A percentile compares a stretch with the other conserved stretches of the same genome.
These are phyloP conservation scores for Bertia moriformis DNA, from an alignment of 2,329 filamentous ascomycete species.

Conservation along the genomic window DNA sequence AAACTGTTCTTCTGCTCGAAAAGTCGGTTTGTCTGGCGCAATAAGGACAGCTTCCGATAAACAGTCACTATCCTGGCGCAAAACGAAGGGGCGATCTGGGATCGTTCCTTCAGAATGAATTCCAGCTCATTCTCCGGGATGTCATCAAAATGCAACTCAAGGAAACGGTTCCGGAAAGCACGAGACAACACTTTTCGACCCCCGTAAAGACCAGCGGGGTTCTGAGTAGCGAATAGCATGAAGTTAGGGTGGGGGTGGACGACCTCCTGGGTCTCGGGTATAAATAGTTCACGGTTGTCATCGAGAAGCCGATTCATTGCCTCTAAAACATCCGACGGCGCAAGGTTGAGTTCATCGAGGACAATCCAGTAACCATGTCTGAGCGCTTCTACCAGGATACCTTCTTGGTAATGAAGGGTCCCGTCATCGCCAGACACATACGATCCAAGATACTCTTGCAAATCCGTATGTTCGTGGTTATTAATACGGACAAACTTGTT, in stretches of 20 bases:
- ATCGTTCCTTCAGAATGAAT: slow-evolving; percentile 76
- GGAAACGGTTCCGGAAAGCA: slow-evolving; percentile 89
- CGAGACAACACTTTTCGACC: slow-evolving; percentile 84
- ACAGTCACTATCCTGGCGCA: slow-evolving; percentile 82
- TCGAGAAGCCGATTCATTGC: slow-evolving; percentile 89
- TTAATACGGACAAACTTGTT: slow-evolving; percentile 98
- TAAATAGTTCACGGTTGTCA: slow-evolving; percentile 87
- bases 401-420: slow-evolving; percentile 80
- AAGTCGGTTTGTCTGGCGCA: slow-evolving; percentile 77
- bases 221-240: slow-evolving; percentile 96
- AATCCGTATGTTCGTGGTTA: slow-evolving; percentile 95
- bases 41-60: slow-evolving; percentile 78
- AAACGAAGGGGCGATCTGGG: slow-evolving; percentile 72
- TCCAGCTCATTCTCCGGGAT: slow-evolving; percentile 91
- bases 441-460: slow-evolving; percentile 93
- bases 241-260: slow-evolving; percentile 88
- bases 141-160: slow-evolving; percentile 95
- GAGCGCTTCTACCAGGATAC: slow-evolving; percentile 80
- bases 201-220: slow-evolving; percentile 87
- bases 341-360: slow-evolving; percentile 89
- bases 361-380: slow-evolving; percentile 95
- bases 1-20: slow-evolving; percentile 98
- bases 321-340: slow-evolving; percentile 91
- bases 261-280: slow-evolving; percentile 90
- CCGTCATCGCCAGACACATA: slow-evolving; percentile 80